Percentiles rank a stretch among this genome's conserved stretches.
phyloP scores from a whole-genome alignment of 2,329 filamentous ascomycete species.

The Aspergillus niger region DNA sequence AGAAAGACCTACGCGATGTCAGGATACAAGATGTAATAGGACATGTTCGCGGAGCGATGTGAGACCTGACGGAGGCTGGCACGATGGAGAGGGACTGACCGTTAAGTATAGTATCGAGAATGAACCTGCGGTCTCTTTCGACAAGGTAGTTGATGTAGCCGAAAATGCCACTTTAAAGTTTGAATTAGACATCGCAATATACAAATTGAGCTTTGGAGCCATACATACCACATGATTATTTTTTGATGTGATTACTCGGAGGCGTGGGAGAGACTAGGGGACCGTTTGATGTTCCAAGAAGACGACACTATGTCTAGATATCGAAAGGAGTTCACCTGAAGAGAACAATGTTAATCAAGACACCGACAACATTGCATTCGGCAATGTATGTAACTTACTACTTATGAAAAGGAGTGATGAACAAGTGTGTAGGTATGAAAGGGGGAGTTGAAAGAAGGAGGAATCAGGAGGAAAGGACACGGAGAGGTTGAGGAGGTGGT shows the following conservation, averaged over 20 bases:
- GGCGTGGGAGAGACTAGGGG: not conserved
- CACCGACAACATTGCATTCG: not conserved
- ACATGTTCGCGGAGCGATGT: not conserved
- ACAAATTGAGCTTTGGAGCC: not conserved
- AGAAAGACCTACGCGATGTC: constrained; percentile 68
- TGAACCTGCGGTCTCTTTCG: constrained; percentile 96
- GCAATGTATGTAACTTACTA: not conserved
- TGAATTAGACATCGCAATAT: constrained; percentile 16
- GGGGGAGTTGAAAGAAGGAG: not conserved
- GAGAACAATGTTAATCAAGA: not conserved
- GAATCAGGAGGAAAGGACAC: constrained; percentile 13
- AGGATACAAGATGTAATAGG: not conserved
- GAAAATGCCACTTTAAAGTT: constrained; percentile 53
- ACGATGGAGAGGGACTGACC: constrained; percentile 58
- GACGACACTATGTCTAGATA: not conserved
- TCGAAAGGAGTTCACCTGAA: not conserved
- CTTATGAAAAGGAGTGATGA: not conserved
- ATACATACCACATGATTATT: constrained; percentile 40
- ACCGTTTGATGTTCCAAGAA: not conserved
- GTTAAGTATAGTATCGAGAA: constrained; percentile 94
- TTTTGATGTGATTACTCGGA: constrained; percentile 2
- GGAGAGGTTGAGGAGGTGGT: constrained; percentile 4
- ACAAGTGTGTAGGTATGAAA: not conserved
- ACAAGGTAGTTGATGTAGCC: constrained; percentile 99
- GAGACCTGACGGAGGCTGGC: not conserved